Percentiles rank a stretch among this genome's conserved stretches.
Evolutionary conservation across 2,329 filamentous ascomycete species (phyloP).

Genomic region (Elsinoe fawcettii): DNA sequence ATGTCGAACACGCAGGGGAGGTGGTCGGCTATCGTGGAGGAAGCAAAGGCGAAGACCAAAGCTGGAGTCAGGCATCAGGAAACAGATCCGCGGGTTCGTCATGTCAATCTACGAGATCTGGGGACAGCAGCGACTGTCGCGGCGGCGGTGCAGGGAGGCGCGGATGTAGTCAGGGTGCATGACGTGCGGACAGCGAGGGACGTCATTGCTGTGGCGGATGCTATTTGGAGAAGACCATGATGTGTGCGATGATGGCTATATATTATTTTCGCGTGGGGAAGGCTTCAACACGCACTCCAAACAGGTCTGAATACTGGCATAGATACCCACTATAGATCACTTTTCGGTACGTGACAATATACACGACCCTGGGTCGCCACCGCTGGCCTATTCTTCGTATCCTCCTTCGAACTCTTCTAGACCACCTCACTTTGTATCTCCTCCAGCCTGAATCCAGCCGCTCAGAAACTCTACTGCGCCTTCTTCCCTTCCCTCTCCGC

Average conservation of each 20-base stretch:
- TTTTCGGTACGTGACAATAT: neutral
- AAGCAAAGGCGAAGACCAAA: constrained; percentile 56
- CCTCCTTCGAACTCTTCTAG: too few relatives aligned
- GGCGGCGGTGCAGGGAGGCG: constrained; percentile 76
- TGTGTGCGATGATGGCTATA: too few relatives aligned
- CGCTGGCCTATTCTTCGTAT: neutral
- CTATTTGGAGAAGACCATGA: constrained; percentile 60
- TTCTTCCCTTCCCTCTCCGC: constrained; percentile 75
- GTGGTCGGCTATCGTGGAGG: constrained; percentile 41
- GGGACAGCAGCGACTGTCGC: constrained; percentile 85
- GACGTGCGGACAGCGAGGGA: constrained; percentile 51
- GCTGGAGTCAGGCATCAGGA: neutral
- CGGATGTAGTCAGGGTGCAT: constrained; percentile 87
- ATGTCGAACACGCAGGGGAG: neutral
- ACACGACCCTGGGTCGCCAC: too few relatives aligned
- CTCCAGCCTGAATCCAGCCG: too few relatives aligned
- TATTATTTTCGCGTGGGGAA: too few relatives aligned
- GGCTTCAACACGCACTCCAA: neutral
- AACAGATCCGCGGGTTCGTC: neutral
- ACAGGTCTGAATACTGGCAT: neutral
- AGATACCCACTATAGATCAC: neutral
- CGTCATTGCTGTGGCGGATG: constrained; percentile 85
- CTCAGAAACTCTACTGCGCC: constrained; percentile 22
- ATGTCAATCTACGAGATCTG: constrained; percentile 38
- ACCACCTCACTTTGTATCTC: too few relatives aligned